These are phyloP conservation scores for Elongisporangium anandrum DNA, from an alignment of 352 stramenopile species.

Conservation along the genomic window DNA sequence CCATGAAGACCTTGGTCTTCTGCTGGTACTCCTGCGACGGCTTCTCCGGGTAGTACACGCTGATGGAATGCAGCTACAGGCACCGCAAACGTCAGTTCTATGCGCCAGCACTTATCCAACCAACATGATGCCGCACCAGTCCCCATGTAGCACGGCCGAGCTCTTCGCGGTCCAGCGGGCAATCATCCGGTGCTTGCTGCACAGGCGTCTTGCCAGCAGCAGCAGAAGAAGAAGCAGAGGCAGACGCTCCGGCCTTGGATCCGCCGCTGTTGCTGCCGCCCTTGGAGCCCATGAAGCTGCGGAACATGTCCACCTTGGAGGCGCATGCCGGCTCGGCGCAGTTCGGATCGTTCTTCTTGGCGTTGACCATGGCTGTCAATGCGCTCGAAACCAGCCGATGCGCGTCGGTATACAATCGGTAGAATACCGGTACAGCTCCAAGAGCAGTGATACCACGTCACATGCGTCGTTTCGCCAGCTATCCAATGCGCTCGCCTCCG, in stretches of 20 bases:
- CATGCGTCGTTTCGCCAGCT: slow-evolving; percentile 6
- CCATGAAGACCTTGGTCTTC: slow-evolving; percentile 88
- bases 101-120: neutral
- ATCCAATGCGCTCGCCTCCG: slow-evolving; percentile 27
- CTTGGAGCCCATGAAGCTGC: slow-evolving; percentile 56
- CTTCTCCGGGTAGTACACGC: slow-evolving; percentile 96
- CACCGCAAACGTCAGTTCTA: neutral
- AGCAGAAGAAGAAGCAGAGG: neutral
- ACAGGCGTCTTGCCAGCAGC: slow-evolving; percentile 8
- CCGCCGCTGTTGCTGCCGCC: slow-evolving; percentile 2
- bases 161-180: slow-evolving; percentile 81
- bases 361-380: slow-evolving; percentile 20
- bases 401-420: slow-evolving; percentile 5
- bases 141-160: slow-evolving; percentile 85
- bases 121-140: slow-evolving; percentile 39
- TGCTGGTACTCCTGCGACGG: slow-evolving; percentile 88
- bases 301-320: slow-evolving; percentile 85
- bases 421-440: slow-evolving; percentile 3
- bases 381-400: neutral
- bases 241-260: slow-evolving; percentile 9
- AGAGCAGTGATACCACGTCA: slow-evolving; percentile 4
- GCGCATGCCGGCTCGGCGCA: slow-evolving; percentile 82
- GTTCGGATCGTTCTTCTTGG: slow-evolving; percentile 63
- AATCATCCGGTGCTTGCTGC: slow-evolving; percentile 37
- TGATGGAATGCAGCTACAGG: slow-evolving; percentile 88